Percentiles rank a stretch among this genome's conserved stretches.
Evolutionary conservation across 139 green algal genomes (phyloP).

Genomic region (Klebsormidium nitens): DNA sequence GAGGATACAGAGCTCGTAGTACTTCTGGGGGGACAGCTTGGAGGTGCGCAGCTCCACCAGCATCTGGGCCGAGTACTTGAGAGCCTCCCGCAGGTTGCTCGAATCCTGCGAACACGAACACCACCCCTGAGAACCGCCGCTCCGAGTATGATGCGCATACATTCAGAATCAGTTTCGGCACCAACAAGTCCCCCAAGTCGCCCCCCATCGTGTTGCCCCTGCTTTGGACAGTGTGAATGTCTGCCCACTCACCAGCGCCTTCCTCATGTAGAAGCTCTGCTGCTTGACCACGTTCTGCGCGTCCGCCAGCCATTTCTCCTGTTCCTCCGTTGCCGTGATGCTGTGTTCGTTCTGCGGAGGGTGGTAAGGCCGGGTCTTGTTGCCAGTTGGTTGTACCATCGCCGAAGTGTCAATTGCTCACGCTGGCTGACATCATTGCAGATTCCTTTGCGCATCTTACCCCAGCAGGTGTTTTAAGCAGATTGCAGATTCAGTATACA

Average conservation of each 20-base stretch:
- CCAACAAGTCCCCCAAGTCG: background rate
- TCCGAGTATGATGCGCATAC: background rate
- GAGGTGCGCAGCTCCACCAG: conserved; percentile 91
- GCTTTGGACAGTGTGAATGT: background rate
- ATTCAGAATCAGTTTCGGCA: background rate
- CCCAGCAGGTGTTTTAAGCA: too few relatives aligned
- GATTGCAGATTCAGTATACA: too few relatives aligned
- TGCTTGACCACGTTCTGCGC: conserved; percentile 43
- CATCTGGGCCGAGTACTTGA: conserved; percentile 82
- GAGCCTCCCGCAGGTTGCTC: conserved; percentile 86
- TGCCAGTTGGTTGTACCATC: too few relatives aligned
- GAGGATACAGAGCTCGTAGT: conserved; percentile 87
- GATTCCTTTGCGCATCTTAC: too few relatives aligned
- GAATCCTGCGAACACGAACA: conserved; percentile 62
- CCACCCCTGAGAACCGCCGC: background rate
- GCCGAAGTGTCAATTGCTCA: too few relatives aligned
- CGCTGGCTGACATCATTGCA: too few relatives aligned
- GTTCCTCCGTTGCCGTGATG: too few relatives aligned
- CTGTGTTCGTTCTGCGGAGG: too few relatives aligned
- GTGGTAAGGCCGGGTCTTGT: too few relatives aligned
- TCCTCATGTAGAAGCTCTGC: conserved; percentile 47
- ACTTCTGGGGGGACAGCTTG: conserved; percentile 83
- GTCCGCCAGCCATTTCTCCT: conserved; percentile 45
- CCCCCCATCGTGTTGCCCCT: background rate
- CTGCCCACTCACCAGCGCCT: conserved; percentile 18